phyloP scores from a whole-genome alignment of 345 rosid species.

The Cardamine resedifolia region DNA sequence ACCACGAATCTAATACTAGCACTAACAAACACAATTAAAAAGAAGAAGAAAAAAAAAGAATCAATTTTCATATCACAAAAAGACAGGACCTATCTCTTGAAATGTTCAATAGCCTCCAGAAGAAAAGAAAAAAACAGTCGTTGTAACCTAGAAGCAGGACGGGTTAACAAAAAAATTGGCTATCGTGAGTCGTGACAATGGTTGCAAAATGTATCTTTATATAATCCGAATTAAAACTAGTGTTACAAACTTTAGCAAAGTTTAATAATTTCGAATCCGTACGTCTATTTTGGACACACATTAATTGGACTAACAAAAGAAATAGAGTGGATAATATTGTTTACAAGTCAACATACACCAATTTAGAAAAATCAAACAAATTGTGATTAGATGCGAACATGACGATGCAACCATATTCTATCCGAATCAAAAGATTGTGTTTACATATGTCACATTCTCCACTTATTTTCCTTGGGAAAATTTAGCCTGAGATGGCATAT shows the following conservation, averaged over 20 bases:
- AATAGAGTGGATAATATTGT: conserved; percentile 26
- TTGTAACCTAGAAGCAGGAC: not conserved
- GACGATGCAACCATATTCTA: conserved; percentile 32
- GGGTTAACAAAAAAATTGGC: not conserved
- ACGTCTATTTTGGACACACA: conserved; percentile 6
- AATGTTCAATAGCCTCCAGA: not conserved
- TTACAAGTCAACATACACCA: conserved; percentile 37
- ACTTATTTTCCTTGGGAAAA: conserved; percentile 9
- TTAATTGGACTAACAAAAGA: not conserved
- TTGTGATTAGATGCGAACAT: conserved; percentile 23
- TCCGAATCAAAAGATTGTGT: conserved; percentile 1
- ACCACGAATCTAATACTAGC: not conserved
- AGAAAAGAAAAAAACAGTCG: not conserved
- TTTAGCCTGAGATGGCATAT: conserved; percentile 6
- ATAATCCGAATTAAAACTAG: not conserved
- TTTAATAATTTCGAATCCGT: not conserved
- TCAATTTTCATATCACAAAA: not conserved
- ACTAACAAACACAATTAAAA: not conserved
- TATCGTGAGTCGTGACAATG: not conserved
- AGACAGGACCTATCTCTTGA: not conserved
- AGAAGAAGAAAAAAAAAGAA: not conserved
- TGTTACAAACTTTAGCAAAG: not conserved
- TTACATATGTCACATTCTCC: conserved; percentile 21
- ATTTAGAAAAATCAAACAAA: not conserved
- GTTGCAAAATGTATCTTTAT: not conserved